Base-by-base conservation (phyloP, 352 stramenopile species). In the Pythium apleroticum region DNA sequence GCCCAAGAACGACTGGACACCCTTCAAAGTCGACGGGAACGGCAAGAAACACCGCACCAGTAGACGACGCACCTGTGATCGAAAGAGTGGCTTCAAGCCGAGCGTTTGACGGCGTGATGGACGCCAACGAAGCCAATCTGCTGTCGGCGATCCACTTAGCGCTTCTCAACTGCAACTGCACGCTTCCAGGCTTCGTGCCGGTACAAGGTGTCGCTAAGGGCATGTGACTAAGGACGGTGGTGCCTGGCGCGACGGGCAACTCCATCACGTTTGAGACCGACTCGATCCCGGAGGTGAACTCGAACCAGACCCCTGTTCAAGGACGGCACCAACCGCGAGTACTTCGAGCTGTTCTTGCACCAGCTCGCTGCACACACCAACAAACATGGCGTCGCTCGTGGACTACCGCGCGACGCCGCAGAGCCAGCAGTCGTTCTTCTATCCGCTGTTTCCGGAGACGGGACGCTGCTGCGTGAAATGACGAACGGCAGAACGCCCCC, bases 121-220 rank as follows among this genome's bases (percentile, higher is more conserved):
- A 92, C 52, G 64, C 81, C 52, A 87, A 92, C 58, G 86, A 93
- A 54, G 71, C 80, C 0, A 71, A 78, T 1, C 66, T 91, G 63
- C 63, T 95, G 9, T 93, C 84, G 17, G 80, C 84, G 24, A 65
- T 95, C 5, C 86, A 76, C 39, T 77, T 95, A 52, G 86, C 86
- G 19, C 58, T 95, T 39, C 82, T 79, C 54, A 91, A 90, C 60
- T 91, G 81, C 58, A 93, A 93, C 61, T 95, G 86, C 60, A 91
- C 86, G 20, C 77, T 95, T 17, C 86, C 86, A 2, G 84, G 74
- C 17, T 93, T 95, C 55, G 84, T 93, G 25, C 82, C 80, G 0
- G 69, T 91, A n/a, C 71, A 79, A 46, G 75, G 88, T 48, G 69
- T 80, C 3, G 77, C 73, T n/a, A 60, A 69, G n/a, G 78, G 81